Base-by-base conservation (phyloP, 257 asterid genomes). In the Penstemon davidsonii region DNA sequence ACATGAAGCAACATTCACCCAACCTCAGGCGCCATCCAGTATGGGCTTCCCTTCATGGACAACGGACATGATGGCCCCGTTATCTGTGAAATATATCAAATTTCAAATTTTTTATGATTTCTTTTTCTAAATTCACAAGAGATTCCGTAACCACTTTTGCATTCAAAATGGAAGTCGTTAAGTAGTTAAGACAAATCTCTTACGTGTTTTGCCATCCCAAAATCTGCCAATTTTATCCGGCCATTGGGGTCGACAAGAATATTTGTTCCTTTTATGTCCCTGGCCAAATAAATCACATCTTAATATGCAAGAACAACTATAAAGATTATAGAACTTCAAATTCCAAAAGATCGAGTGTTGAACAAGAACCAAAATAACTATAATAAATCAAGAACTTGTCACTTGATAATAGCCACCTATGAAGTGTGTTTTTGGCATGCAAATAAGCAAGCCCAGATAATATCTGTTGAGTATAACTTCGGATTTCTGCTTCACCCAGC, bases 191-290 rank as follows among this genome's bases (percentile, higher is more conserved):
- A 68, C 69, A 54, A 70, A 52, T 25, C 13, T 41, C 78, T 60
- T 81, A 86, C 90, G 76, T 84, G 89, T 71, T 86, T 86, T 57
- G 91, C 90, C 86, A 88, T 84, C 78, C 96, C 96, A 64, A 85
- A 85, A 75, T 88, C 89, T 44, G 90, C 94, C 81, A 86, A 73
- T 73, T 85, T 85, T 66, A 86, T 83, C 59, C 83, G 80, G 40
- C 96, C 96, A 67, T 78, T 79, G 54, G 88, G 90, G 72, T 85
- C 85, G 44, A 86, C 88, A 52, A 88, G 89, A 75, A 86, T 86
- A 69, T 88, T 85, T 60, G 87, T 91, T 72, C 86, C 91, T 80
- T 86, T 88, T 33, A 88, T 80, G 76, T 85, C 91, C 78, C 94
- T 88, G 79, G 69, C 53, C 49, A 80, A 57, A 71, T 50, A 73